Conservation (phyloP, 169 alveolate species). For the Plasmodium vinckei region DNA sequence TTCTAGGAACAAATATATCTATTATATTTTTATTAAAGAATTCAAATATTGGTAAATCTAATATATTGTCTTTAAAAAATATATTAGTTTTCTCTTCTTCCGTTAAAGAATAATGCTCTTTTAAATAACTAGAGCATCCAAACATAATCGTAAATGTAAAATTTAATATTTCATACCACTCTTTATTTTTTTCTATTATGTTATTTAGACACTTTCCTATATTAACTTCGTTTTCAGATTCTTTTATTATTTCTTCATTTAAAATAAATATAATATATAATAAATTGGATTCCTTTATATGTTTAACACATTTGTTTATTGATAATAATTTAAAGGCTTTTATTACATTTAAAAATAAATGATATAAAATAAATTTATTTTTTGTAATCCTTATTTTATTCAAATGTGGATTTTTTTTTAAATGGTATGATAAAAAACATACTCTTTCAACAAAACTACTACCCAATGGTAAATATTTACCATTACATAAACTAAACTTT, state of each 20-base stretch:
- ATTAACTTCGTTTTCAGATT: slow-evolving; percentile 55
- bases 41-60: slow-evolving; percentile 72
- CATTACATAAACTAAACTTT: slow-evolving; percentile 38
- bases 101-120: slow-evolving; percentile 54
- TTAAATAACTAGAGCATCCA: slow-evolving; percentile 44
- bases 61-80: slow-evolving; percentile 1
- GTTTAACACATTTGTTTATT: slow-evolving; percentile 36
- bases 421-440: slow-evolving; percentile 55
- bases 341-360: slow-evolving; percentile 40
- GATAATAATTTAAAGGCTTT: slow-evolving; percentile 42
- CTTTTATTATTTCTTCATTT: slow-evolving; percentile 71
- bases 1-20: slow-evolving; percentile 33
- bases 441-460: slow-evolving; percentile 49
- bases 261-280: slow-evolving; percentile 36
- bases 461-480: slow-evolving; percentile 59
- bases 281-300: slow-evolving; percentile 53
- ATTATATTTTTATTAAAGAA: slow-evolving; percentile 21
- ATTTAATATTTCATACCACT: slow-evolving; percentile 51
- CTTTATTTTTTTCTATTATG: slow-evolving; percentile 35
- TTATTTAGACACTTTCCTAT: slow-evolving; percentile 67
- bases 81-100: slow-evolving; percentile 32
- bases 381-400: slow-evolving; percentile 23
- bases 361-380: slow-evolving; percentile 37
- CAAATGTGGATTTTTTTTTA: slow-evolving; percentile 34
- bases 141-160: slow-evolving; percentile 9